Evolutionary conservation across 2,329 filamentous ascomycete species (phyloP).

Genomic region (Fusarium chuoi): DNA sequence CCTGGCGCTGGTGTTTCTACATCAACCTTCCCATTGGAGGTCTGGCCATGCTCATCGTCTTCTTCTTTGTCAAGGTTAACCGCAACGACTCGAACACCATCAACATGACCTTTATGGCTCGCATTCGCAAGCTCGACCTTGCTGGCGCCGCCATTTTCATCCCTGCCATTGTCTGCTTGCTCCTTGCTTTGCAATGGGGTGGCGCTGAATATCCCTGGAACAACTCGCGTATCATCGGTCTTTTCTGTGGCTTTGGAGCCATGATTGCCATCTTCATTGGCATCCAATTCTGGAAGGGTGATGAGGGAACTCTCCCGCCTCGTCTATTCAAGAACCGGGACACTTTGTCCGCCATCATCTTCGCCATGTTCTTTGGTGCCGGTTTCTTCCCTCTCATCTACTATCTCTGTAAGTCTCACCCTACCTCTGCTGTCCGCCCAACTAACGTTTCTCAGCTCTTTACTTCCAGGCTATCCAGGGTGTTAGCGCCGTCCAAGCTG

Average conservation of each 20-base stretch:
- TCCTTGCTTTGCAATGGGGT: conserved; percentile 68
- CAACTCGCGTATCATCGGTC: conserved; percentile 59
- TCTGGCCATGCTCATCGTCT: conserved; percentile 59
- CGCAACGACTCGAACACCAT: conserved; percentile 49
- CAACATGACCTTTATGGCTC: conserved; percentile 47
- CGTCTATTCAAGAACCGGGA: conserved; percentile 58
- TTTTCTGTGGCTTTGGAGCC: conserved; percentile 60
- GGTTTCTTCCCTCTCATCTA: conserved; percentile 65
- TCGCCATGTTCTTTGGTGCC: conserved; percentile 61
- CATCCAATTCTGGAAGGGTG: conserved; percentile 56
- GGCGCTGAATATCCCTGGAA: conserved; percentile 63
- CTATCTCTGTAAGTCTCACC: conserved; percentile 57
- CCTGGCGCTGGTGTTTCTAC: conserved; percentile 65
- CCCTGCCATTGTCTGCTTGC: conserved; percentile 61
- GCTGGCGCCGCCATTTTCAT: conserved; percentile 61
- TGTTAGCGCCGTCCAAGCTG: conserved; percentile 62
- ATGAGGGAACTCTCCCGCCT: conserved; percentile 58
- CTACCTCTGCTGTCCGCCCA: neutral
- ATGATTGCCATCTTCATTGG: conserved; percentile 59
- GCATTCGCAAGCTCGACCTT: conserved; percentile 60
- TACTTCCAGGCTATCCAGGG: conserved; percentile 66
- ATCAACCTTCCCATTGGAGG: conserved; percentile 59
- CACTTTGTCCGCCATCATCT: conserved; percentile 54
- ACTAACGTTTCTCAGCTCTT: conserved; percentile 50
- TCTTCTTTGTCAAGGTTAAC: conserved; percentile 58